phyloP scores from a whole-genome alignment of 1,284 basidiomycete genomes.

The Microbotryum silenes-acaulis region DNA sequence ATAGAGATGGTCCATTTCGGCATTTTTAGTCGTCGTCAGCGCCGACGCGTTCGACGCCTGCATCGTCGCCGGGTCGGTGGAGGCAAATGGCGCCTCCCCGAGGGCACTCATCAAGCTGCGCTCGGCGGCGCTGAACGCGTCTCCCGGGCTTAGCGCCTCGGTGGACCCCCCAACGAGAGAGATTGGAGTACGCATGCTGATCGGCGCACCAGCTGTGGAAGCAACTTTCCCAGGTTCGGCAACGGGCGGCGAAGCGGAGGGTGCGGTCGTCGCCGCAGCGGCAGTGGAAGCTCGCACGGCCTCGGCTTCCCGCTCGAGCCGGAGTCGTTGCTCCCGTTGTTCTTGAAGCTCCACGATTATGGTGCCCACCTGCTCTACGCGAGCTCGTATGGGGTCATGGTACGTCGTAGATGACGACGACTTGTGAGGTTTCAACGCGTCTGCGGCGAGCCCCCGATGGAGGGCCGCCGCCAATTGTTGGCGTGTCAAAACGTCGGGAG shows the following conservation, averaged over 20 bases:
- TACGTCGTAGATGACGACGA: neutral
- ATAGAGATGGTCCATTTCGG: conserved; percentile 17
- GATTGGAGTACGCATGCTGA: conserved; percentile 31
- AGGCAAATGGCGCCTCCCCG: neutral
- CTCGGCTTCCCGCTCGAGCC: conserved; percentile 5
- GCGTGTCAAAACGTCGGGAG: neutral
- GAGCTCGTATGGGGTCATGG: neutral
- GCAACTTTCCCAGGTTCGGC: neutral
- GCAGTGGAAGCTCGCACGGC: conserved; percentile 1
- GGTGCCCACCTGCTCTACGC: too few relatives aligned
- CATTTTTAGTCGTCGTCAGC: neutral
- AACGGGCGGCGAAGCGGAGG: neutral
- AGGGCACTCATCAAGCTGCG: conserved; percentile 1
- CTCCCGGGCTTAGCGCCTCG: conserved; percentile 28
- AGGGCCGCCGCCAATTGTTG: neutral
- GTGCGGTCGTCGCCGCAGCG: neutral
- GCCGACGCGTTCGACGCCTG: neutral
- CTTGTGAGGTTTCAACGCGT: neutral
- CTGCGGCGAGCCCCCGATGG: neutral
- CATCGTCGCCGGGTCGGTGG: conserved; percentile 2
- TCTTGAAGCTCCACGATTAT: neutral
- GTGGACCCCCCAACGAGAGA: conserved; percentile 23
- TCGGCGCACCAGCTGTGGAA: conserved; percentile 11
- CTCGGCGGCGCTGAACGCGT: conserved; percentile 4
- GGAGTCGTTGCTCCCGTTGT: neutral